These are phyloP conservation scores for Claviceps digitariae DNA, from an alignment of 2,329 filamentous ascomycete species.

Conservation along the genomic window DNA sequence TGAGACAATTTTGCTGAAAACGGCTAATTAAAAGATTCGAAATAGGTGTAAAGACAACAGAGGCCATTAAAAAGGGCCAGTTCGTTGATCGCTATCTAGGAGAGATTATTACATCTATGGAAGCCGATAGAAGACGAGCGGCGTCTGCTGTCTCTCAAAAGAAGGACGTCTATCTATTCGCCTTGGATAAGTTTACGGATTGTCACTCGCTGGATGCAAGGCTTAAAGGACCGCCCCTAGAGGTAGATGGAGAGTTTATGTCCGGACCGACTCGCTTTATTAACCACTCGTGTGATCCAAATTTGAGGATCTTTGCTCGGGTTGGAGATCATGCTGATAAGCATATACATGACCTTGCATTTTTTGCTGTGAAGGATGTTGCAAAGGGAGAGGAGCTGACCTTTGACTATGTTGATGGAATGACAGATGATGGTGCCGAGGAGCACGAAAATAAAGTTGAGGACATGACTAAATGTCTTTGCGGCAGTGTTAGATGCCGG, in stretches of 20 bases:
- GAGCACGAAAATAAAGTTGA: slow-evolving; percentile 25
- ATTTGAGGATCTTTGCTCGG: slow-evolving; percentile 65
- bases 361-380: slow-evolving; percentile 60
- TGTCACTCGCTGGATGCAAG: slow-evolving; percentile 39
- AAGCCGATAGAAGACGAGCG: slow-evolving; percentile 52
- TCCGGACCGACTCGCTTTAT: slow-evolving; percentile 71
- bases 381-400: slow-evolving; percentile 54
- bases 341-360: slow-evolving; percentile 60
- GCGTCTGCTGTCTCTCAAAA: slow-evolving; percentile 38
- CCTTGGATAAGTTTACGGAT: slow-evolving; percentile 66
- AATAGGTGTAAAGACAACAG: slow-evolving; percentile 48
- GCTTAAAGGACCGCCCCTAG: slow-evolving; percentile 41
- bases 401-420: slow-evolving; percentile 65
- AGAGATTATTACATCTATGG: slow-evolving; percentile 48
- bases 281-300: slow-evolving; percentile 71
- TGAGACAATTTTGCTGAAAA: background rate
- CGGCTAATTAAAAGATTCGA: background rate
- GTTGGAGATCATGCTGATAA: slow-evolving; percentile 65
- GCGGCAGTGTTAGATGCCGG: slow-evolving; percentile 52
- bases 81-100: slow-evolving; percentile 73
- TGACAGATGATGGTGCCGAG: slow-evolving; percentile 35
- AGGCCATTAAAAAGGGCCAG: slow-evolving; percentile 55
- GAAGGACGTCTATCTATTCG: slow-evolving; percentile 72
- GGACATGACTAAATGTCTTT: slow-evolving; percentile 47
- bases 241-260: slow-evolving; percentile 60